Percentiles rank a stretch among this genome's conserved stretches.
Conservation (phyloP, 495 filamentous ascomycete species). For the Annulohypoxylon maeteangense region DNA sequence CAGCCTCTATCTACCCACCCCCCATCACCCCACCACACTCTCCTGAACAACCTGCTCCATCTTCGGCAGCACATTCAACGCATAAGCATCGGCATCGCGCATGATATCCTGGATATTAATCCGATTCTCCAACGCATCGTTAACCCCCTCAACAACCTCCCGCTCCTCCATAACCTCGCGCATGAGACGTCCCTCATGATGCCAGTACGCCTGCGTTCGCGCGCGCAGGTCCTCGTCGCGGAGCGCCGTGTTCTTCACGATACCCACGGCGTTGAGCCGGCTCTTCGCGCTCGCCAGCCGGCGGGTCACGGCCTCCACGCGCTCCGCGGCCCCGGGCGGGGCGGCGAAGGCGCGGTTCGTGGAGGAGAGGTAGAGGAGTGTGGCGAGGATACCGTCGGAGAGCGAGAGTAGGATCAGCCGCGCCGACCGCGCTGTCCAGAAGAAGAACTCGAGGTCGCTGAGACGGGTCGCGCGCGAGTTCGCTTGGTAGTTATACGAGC, state of each 20-base stretch:
- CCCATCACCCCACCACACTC: conserved; percentile 19
- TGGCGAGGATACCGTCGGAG: conserved; percentile 69
- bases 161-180: conserved; percentile 69
- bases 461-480: conserved; percentile 69
- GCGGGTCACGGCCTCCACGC: conserved; percentile 56
- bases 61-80: conserved; percentile 56
- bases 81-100: conserved; percentile 66
- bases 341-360: conserved; percentile 73
- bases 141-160: conserved; percentile 67
- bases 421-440: conserved; percentile 70
- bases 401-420: conserved; percentile 68
- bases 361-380: conserved; percentile 74
- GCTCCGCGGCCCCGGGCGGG: conserved; percentile 58
- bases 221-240: conserved; percentile 63
- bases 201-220: conserved; percentile 62
- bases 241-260: conserved; percentile 65
- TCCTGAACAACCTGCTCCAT: conserved; percentile 14
- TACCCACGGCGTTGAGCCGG: conserved; percentile 61
- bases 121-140: conserved; percentile 62
- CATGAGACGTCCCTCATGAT: conserved; percentile 63
- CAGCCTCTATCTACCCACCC: not conserved
- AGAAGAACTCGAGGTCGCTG: conserved; percentile 71
- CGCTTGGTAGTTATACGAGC: conserved; percentile 67
- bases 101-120: conserved; percentile 61
- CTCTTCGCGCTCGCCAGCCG: conserved; percentile 54